A percentile compares a stretch with the other conserved stretches of the same genome.
phyloP scores from a whole-genome alignment of 1,284 basidiomycete genomes.

The Coniferiporia sulphurascens region DNA sequence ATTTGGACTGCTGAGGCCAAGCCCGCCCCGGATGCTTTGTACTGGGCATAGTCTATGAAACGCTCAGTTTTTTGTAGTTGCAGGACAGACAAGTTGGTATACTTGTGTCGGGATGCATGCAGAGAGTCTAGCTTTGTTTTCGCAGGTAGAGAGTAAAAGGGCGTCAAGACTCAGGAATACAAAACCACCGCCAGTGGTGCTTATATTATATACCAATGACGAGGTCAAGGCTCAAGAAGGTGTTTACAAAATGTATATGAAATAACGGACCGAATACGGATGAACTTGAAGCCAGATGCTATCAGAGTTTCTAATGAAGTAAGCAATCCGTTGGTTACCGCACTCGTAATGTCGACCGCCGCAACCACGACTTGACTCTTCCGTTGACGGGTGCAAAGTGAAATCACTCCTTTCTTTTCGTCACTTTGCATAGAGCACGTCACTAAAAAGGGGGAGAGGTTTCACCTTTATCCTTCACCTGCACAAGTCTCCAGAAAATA shows the following conservation, averaged over 20 bases:
- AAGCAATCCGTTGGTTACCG: not conserved
- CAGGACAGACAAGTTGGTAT: not conserved
- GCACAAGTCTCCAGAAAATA: not conserved
- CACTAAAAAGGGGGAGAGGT: conserved; percentile 1
- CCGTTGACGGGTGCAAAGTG: not conserved
- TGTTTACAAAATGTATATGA: no score
- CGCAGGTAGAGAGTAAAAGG: not conserved
- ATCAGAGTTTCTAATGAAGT: not conserved
- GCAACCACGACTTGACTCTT: not conserved
- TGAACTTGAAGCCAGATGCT: not conserved
- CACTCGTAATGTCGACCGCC: not conserved
- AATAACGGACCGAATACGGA: not conserved
- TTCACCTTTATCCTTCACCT: not conserved
- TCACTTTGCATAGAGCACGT: conserved; percentile 9
- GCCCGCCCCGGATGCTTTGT: conserved; percentile 29
- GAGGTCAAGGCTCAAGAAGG: no score
- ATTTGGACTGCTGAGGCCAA: conserved; percentile 34
- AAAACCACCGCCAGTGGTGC: no score
- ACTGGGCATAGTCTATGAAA: conserved; percentile 24
- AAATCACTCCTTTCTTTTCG: not conserved
- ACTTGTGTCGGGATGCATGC: not conserved
- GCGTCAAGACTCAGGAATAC: not conserved
- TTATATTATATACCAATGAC: no score
- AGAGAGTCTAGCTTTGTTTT: not conserved
- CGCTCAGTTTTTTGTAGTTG: not conserved